Conservation (phyloP, 1,284 basidiomycete genomes). For the Psilocybe mexicana region DNA sequence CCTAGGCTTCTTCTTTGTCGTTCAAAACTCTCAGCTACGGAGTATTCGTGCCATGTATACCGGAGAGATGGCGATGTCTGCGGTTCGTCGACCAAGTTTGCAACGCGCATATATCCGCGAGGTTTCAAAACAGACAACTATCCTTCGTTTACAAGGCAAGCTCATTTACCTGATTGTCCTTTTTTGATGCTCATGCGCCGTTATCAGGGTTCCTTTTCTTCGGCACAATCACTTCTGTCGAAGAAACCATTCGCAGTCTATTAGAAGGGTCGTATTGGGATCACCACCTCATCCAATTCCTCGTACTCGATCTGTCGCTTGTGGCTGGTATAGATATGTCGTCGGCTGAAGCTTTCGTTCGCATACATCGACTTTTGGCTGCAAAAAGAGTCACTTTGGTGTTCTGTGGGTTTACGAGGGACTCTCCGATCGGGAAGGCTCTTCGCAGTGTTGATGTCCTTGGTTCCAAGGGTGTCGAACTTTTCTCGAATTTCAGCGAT, state of each 20-base stretch:
- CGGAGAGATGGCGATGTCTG: slow-evolving; percentile 83
- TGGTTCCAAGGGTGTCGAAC: slow-evolving; percentile 75
- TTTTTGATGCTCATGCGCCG: background rate
- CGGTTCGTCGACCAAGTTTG: slow-evolving; percentile 86
- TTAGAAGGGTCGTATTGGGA: slow-evolving; percentile 79
- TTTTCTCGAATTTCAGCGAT: slow-evolving; percentile 85
- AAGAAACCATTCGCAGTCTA: slow-evolving; percentile 75
- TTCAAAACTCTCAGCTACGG: slow-evolving; percentile 84
- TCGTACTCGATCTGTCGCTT: slow-evolving; percentile 83
- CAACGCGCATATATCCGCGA: slow-evolving; percentile 91
- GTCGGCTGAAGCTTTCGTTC: slow-evolving; percentile 92
- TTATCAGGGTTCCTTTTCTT: slow-evolving; percentile 87
- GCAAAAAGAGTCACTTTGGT: slow-evolving; percentile 83
- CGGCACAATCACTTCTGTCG: slow-evolving; percentile 89
- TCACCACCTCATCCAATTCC: slow-evolving; percentile 84
- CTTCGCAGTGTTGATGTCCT: slow-evolving; percentile 68
- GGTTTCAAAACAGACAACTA: slow-evolving; percentile 89
- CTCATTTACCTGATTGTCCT: background rate
- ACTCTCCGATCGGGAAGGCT: slow-evolving; percentile 69
- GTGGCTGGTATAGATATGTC: slow-evolving; percentile 94
- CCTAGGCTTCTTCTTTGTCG: slow-evolving; percentile 90
- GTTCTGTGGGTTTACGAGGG: slow-evolving; percentile 78
- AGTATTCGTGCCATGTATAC: slow-evolving; percentile 84
- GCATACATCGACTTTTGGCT: slow-evolving; percentile 82
- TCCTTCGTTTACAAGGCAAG: slow-evolving; percentile 85